These are phyloP conservation scores for Gossypium armourianum DNA, from an alignment of 441 rosid species.

Conservation along the genomic window DNA sequence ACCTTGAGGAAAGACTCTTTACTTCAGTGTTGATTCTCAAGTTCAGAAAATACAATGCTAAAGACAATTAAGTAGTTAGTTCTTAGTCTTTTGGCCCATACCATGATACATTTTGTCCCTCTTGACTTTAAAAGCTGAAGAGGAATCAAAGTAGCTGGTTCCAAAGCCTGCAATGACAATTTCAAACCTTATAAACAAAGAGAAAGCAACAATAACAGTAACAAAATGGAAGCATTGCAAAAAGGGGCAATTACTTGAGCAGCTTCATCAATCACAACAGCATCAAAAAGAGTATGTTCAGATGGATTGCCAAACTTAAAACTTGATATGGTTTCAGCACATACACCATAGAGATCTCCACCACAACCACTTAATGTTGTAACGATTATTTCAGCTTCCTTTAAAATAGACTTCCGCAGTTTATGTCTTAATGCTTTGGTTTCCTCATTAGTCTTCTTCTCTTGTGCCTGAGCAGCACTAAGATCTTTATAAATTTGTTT, in stretches of 20 bases:
- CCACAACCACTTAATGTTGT: conserved; percentile 96
- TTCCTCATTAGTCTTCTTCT: conserved; percentile 66
- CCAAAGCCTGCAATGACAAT: conserved; percentile 63
- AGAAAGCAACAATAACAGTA: background rate
- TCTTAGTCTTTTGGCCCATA: conserved; percentile 24
- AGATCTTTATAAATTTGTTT: conserved; percentile 79
- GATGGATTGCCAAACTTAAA: conserved; percentile 63
- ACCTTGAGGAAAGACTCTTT: conserved; percentile 38
- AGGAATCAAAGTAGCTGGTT: conserved; percentile 97
- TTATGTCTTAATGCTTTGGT: conserved; percentile 56
- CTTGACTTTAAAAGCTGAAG: conserved; percentile 80
- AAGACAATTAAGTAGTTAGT: background rate
- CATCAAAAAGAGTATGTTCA: conserved; percentile 81
- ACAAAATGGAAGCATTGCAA: conserved; percentile 15
- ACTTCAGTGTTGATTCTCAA: conserved; percentile 19
- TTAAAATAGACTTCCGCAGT: conserved; percentile 63
- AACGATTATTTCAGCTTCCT: conserved; percentile 91
- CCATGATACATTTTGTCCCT: conserved; percentile 88
- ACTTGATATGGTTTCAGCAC: conserved; percentile 69
- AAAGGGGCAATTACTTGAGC: conserved; percentile 56
- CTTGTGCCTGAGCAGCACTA: conserved; percentile 69
- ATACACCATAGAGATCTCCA: conserved; percentile 89
- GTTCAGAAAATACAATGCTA: background rate
- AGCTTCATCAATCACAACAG: conserved; percentile 92
- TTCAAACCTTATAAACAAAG: conserved; percentile 13